A percentile compares a stretch with the other conserved stretches of the same genome.
Conservation (phyloP, 2,329 filamentous ascomycete genomes). For the Epichloe festucae region DNA sequence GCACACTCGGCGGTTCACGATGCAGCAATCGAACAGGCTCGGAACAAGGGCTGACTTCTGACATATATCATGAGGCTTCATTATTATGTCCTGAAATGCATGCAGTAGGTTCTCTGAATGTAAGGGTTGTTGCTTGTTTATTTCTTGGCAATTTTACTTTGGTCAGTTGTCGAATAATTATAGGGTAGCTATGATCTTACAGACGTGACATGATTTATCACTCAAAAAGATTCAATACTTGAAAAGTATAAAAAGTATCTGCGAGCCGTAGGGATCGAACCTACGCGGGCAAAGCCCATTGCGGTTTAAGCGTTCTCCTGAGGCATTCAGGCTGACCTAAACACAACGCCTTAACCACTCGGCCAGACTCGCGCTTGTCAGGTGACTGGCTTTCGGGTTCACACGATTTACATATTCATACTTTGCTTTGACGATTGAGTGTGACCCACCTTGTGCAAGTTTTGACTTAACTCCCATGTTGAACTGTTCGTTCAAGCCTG, state of each 20-base stretch:
- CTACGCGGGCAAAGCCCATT: constrained; percentile 32
- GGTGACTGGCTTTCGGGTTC: background rate
- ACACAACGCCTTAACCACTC: constrained; percentile 46
- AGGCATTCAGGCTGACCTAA: constrained; percentile 31
- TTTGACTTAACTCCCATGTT: background rate
- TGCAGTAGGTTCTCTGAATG: too few relatives aligned
- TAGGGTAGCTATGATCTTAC: too few relatives aligned
- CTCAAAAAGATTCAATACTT: background rate
- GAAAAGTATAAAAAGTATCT: constrained; percentile 9
- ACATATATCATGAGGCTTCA: too few relatives aligned
- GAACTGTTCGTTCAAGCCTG: background rate
- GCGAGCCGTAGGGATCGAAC: constrained; percentile 40
- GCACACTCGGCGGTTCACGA: too few relatives aligned
- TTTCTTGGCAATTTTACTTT: too few relatives aligned
- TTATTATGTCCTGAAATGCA: too few relatives aligned
- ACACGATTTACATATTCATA: background rate
- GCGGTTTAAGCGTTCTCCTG: constrained; percentile 26
- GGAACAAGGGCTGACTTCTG: too few relatives aligned
- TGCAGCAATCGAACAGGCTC: too few relatives aligned
- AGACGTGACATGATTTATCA: too few relatives aligned
- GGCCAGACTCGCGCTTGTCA: constrained; percentile 29
- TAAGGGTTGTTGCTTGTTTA: too few relatives aligned
- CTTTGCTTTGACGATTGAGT: too few relatives aligned
- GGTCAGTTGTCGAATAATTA: too few relatives aligned
- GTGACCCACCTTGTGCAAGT: background rate